Evolutionary conservation across 306 rosid species (phyloP).

Genomic region (Senna tora): DNA sequence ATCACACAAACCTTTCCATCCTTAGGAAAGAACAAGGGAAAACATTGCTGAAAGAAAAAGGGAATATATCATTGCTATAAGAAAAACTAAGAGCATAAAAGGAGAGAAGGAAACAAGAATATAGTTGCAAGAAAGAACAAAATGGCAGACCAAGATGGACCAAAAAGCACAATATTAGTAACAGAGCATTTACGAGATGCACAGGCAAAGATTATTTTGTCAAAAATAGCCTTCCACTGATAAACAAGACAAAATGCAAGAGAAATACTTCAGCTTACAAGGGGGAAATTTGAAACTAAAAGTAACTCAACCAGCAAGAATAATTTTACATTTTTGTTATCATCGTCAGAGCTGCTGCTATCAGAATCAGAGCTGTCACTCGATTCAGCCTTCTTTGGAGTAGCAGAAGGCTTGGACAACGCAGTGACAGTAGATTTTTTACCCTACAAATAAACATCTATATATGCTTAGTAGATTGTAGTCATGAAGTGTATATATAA

Average conservation of each 20-base stretch:
- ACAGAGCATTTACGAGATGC: not conserved
- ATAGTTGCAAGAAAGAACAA: no score
- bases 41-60: not conserved
- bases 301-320: not conserved
- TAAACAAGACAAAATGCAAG: no score
- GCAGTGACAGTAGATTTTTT: conserved; percentile 39
- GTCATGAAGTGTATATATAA: not conserved
- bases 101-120: not conserved
- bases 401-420: conserved; percentile 40
- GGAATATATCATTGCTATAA: not conserved
- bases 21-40: not conserved
- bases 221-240: no score
- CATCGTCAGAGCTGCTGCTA: conserved; percentile 57
- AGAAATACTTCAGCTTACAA: no score
- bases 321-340: conserved; percentile 31
- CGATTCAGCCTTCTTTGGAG: conserved; percentile 39
- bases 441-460: conserved; percentile 35
- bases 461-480: not conserved
- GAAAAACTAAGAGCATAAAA: no score
- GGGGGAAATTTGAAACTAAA: no score
- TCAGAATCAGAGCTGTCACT: conserved; percentile 55
- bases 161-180: not conserved
- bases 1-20: conserved; percentile 8
- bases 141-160: not conserved
- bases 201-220: no score